Evolutionary conservation across 148 eudicot genomes (phyloP).

Genomic region (Tetragonia tetragonoides): DNA sequence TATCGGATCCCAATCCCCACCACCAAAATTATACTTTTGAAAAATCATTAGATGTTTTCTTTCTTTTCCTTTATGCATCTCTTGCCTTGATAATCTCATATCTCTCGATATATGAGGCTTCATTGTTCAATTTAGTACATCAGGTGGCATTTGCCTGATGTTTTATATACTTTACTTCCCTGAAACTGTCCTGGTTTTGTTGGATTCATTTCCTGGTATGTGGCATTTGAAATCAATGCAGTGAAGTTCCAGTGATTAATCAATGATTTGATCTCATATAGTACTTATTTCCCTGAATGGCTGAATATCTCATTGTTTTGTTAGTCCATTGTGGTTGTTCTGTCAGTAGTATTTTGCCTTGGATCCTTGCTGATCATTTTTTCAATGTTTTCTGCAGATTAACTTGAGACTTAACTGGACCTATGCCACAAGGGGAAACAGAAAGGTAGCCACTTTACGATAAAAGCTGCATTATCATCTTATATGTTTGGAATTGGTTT

Average conservation of each 20-base stretch:
- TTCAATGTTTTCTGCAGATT: slow-evolving; percentile 25
- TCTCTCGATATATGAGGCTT: neutral
- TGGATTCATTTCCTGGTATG: neutral
- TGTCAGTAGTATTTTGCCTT: neutral
- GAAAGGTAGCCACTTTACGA: slow-evolving; percentile 20
- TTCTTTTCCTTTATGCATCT: neutral
- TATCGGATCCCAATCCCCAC: too few species aligned
- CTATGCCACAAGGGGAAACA: slow-evolving; percentile 2
- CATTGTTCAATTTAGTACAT: neutral
- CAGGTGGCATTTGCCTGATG: too few species aligned
- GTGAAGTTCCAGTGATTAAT: neutral
- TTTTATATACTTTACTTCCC: too few species aligned
- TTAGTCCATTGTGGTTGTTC: neutral
- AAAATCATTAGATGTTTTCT: neutral
- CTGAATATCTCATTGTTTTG: neutral
- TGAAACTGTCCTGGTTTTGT: too few species aligned
- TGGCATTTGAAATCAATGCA: neutral
- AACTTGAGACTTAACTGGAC: neutral
- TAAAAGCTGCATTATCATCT: neutral
- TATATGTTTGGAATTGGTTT: neutral
- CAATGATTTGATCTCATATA: neutral
- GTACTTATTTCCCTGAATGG: too few species aligned
- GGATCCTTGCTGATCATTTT: slow-evolving; percentile 4
- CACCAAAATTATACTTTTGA: neutral
- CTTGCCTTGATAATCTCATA: slow-evolving; percentile 3